These are phyloP conservation scores for Coniferiporia weirii DNA, from an alignment of 1,284 basidiomycete genomes.

Conservation along the genomic window DNA sequence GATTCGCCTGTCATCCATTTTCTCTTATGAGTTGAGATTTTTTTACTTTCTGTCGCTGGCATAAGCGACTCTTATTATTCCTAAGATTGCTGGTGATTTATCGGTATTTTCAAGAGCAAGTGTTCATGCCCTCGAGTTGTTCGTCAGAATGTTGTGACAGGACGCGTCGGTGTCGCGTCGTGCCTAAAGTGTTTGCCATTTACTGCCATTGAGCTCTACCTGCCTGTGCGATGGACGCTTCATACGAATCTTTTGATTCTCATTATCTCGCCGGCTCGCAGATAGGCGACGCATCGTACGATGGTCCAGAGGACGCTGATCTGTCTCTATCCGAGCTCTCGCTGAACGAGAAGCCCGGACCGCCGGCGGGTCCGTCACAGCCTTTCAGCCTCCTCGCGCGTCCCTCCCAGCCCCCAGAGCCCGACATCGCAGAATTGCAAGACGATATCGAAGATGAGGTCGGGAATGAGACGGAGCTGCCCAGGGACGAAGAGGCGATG, in stretches of 20 bases:
- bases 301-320: conserved; percentile 18
- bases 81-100: no score
- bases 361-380: conserved; percentile 1
- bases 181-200: background rate
- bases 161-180: background rate
- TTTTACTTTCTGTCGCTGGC: no score
- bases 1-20: background rate
- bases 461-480: conserved; percentile 8
- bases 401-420: background rate
- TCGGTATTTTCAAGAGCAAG: no score
- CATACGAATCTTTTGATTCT: background rate
- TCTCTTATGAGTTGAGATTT: background rate
- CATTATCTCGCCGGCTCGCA: conserved; percentile 7
- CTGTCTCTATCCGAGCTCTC: conserved; percentile 22
- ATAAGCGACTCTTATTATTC: no score
- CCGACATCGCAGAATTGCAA: background rate
- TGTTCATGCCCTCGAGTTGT: no score
- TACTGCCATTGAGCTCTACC: background rate
- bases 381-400: conserved; percentile 22
- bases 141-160: background rate
- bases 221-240: background rate
- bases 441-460: conserved; percentile 21
- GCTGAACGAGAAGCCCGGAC: conserved; percentile 12
- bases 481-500: conserved; percentile 21
- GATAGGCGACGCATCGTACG: conserved; percentile 5